Conservation (phyloP, 1,284 basidiomycete genomes). For the Heterobasidion parviporum region DNA sequence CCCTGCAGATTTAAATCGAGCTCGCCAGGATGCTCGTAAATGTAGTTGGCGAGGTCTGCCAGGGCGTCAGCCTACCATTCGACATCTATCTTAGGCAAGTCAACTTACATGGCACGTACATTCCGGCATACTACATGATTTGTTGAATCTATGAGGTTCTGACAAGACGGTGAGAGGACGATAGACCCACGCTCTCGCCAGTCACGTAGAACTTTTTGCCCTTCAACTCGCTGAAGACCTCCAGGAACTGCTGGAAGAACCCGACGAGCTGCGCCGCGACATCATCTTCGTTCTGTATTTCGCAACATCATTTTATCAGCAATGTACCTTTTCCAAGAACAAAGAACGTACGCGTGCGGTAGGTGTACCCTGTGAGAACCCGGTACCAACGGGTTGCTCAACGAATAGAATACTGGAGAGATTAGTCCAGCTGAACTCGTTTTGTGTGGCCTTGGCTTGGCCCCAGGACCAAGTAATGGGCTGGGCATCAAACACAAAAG, state of each 20-base stretch:
- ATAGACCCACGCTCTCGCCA: conserved; percentile 59
- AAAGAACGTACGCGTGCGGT: conserved; percentile 40
- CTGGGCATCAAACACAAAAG: conserved; percentile 20
- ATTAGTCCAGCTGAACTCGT: conserved; percentile 77
- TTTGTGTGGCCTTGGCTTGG: conserved; percentile 54
- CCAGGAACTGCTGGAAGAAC: conserved; percentile 68
- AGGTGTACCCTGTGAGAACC: conserved; percentile 69
- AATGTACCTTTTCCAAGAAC: conserved; percentile 8
- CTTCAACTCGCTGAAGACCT: conserved; percentile 64
- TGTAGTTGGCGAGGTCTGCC: conserved; percentile 59
- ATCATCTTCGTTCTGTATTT: conserved; percentile 52
- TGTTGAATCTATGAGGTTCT: neutral
- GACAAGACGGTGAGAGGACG: neutral
- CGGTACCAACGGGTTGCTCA: conserved; percentile 81
- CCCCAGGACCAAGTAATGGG: conserved; percentile 64
- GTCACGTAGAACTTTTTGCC: conserved; percentile 59
- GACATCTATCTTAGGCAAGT: neutral
- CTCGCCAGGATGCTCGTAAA: conserved; percentile 41
- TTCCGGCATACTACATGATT: conserved; percentile 42
- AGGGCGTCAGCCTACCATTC: neutral
- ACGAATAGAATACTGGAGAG: conserved; percentile 74
- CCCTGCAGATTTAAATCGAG: conserved; percentile 52
- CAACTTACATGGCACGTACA: conserved; percentile 48
- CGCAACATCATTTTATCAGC: conserved; percentile 2
- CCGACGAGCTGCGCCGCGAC: conserved; percentile 56